Evolutionary conservation across 345 rosid species (phyloP).

Genomic region (Turritis glabra): DNA sequence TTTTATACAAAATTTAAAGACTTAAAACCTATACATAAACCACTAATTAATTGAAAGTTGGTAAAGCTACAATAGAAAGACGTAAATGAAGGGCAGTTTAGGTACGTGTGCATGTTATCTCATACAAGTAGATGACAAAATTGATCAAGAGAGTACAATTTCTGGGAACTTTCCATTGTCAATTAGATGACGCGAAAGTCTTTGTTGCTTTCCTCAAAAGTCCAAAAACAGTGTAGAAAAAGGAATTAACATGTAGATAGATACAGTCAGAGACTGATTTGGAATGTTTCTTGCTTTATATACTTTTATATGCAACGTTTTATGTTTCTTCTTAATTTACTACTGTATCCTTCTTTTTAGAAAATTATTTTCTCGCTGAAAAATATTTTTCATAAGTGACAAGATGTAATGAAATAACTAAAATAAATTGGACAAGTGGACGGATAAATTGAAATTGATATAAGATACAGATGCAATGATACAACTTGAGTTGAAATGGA

Average conservation of each 20-base stretch:
- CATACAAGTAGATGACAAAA: conserved; percentile 19
- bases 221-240: conserved; percentile 26
- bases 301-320: not conserved
- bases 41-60: not conserved
- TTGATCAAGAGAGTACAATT: conserved; percentile 3
- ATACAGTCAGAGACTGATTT: not conserved
- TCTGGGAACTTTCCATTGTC: conserved; percentile 39
- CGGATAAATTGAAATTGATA: not conserved
- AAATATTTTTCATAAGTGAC: not conserved
- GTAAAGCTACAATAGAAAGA: not conserved
- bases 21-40: not conserved
- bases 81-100: conserved; percentile 12
- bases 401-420: not conserved
- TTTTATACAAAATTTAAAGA: not conserved
- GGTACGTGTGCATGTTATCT: not conserved
- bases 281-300: conserved; percentile 12
- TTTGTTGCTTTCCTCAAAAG: conserved; percentile 22
- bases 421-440: not conserved
- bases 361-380: not conserved
- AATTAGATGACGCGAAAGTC: conserved; percentile 28
- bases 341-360: not conserved
- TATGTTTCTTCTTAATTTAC: not conserved
- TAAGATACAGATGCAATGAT: not conserved
- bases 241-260: conserved; percentile 2
- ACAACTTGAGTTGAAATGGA: conserved; percentile 14